phyloP scores from a whole-genome alignment of 352 stramenopile genomes.

The Pythium apleroticum region DNA sequence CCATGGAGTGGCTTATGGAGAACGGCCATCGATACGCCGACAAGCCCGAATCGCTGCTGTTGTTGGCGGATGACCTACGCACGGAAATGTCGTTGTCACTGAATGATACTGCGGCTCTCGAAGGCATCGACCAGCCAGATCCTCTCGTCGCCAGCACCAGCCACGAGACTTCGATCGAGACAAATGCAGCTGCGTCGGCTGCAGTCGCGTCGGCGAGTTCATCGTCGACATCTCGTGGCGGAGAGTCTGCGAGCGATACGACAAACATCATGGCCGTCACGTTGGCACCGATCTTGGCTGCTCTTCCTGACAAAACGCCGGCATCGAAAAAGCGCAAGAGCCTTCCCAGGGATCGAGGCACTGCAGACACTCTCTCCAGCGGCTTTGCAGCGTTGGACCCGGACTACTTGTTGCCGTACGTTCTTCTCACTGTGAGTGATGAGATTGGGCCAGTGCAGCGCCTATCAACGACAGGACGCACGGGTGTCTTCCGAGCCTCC shows the following conservation, averaged over 20 bases:
- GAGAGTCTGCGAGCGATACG: slow-evolving; percentile 33
- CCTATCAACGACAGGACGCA: slow-evolving; percentile 61
- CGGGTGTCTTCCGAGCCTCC: slow-evolving; percentile 63
- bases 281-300: slow-evolving; percentile 73
- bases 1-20: slow-evolving; percentile 90
- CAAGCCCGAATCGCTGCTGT: slow-evolving; percentile 42
- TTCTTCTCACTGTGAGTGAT: slow-evolving; percentile 79
- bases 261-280: slow-evolving; percentile 77
- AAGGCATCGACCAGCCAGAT: slow-evolving; percentile 78
- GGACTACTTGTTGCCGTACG: slow-evolving; percentile 65
- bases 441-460: slow-evolving; percentile 69
- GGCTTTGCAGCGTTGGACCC: slow-evolving; percentile 70
- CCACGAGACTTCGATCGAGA: slow-evolving; percentile 15
- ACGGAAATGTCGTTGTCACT: slow-evolving; percentile 45
- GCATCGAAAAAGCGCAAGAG: slow-evolving; percentile 18
- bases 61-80: slow-evolving; percentile 52
- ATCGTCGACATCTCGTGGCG: slow-evolving; percentile 17
- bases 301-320: slow-evolving; percentile 30
- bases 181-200: neutral
- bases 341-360: neutral
- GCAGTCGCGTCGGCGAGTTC: neutral
- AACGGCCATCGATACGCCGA: slow-evolving; percentile 63
- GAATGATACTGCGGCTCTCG: slow-evolving; percentile 63
- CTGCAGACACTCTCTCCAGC: slow-evolving; percentile 5
- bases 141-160: slow-evolving; percentile 42